Conservation (phyloP, 495 filamentous ascomycete species). For the Neurospora sp. region DNA sequence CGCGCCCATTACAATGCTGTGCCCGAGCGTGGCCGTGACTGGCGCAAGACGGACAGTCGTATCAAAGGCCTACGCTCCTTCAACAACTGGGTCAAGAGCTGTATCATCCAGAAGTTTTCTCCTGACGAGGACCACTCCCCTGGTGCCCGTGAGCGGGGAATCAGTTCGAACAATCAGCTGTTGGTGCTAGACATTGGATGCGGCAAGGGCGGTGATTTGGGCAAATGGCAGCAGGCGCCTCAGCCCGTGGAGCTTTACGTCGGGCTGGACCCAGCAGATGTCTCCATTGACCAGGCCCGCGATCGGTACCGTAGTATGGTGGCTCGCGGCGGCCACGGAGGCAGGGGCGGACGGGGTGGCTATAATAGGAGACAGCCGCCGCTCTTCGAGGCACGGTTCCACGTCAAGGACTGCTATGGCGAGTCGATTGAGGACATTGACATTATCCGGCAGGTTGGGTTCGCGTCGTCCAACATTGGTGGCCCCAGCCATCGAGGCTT, state of each 20-base stretch:
- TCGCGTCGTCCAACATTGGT: conserved; percentile 56
- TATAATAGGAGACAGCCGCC: conserved; percentile 34
- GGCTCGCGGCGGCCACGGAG: conserved; percentile 46
- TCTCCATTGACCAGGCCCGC: conserved; percentile 79
- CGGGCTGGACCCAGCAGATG: conserved; percentile 82
- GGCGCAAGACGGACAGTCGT: conserved; percentile 82
- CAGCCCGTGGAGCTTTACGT: conserved; percentile 81
- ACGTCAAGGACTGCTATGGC: conserved; percentile 80
- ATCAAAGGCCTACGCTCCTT: conserved; percentile 92
- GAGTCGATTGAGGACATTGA: conserved; percentile 67
- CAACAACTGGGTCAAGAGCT: conserved; percentile 99
- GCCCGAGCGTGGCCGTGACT: conserved; percentile 81
- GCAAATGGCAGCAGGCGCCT: conserved; percentile 89
- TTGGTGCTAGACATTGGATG: conserved; percentile 89
- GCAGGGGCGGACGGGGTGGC: conserved; percentile 44
- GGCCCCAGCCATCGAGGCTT: conserved; percentile 62
- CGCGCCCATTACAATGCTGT: conserved; percentile 94
- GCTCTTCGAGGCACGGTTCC: conserved; percentile 76
- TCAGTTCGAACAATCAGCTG: conserved; percentile 42
- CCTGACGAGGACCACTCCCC: conserved; percentile 60
- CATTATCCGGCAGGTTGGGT: conserved; percentile 73
- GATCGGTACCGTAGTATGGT: conserved; percentile 71
- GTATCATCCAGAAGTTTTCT: conserved; percentile 91
- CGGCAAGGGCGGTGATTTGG: conserved; percentile 90
- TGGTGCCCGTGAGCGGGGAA: conserved; percentile 44